Evolutionary conservation across 495 filamentous ascomycete genomes (phyloP), one percentile per base, ranked within the genome.

Genomic region (Sphaerosporella brunnea): DNA sequence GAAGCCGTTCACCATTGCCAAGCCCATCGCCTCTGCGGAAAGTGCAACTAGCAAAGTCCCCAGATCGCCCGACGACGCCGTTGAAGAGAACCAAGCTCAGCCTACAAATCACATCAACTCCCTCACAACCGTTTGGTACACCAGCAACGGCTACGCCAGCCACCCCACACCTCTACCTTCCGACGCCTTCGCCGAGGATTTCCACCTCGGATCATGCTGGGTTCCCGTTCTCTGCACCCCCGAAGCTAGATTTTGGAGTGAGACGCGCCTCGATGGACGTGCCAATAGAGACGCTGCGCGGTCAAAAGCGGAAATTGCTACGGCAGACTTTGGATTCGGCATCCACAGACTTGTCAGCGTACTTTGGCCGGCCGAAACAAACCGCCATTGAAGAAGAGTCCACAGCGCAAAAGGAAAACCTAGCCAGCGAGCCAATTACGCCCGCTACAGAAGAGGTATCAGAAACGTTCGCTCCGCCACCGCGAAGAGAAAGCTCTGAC

Each of bases 351-450:
- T 23, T 58, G 24, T 57, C 50, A 13, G 50, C 55, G 11, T 58
- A 57, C 42, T 58, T 58, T 34, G 55, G 55, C 11, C 30, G 54
- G 7, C 49, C 49, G 21, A 47, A 45, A 25, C 39, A 10, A 43
- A 5, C 5, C 8, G 35, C 35, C 8, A 18, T 64, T 2, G 61
- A 63, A 10, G 64, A 72, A 8, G 63, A 64, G 1, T 62, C 66
- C 3, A 61, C 66, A 39, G 59, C 55, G 13, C 64, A 64, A 36
- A 63, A 66, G 18, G 28, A 32, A 5, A 13, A 13, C 13, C 28
- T 32, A 32, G 28, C 28, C 28, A 13, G 13, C 5, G 28, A 5
- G 5, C 28, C 28, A 13, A 32, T 5, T 32, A 32, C 7, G 7
- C 28, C 28, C 28, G 13, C 28, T 13, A 13, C 28, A 32, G 28